These are phyloP conservation scores for Teratosphaeria viscida DNA, from an alignment of 2,329 filamentous ascomycete species.

Conservation along the genomic window DNA sequence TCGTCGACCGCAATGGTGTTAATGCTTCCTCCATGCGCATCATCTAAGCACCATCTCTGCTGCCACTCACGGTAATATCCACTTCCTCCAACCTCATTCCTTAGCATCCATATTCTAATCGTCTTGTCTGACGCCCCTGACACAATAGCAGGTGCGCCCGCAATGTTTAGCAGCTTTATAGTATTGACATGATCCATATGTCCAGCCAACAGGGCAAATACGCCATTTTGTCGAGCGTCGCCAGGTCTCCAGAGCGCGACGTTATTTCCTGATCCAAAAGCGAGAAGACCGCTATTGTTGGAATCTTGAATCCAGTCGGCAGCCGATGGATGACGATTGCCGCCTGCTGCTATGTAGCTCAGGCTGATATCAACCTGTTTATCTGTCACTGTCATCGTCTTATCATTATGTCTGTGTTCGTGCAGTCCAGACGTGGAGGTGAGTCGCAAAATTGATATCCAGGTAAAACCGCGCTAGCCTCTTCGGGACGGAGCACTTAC, in stretches of 20 bases:
- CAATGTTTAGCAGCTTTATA: constrained; percentile 53
- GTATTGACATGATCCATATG: constrained; percentile 75
- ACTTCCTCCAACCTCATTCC: constrained; percentile 10
- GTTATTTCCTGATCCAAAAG: constrained; percentile 81
- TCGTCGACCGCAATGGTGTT: constrained; percentile 47
- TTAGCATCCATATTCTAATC: constrained; percentile 51
- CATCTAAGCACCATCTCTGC: constrained; percentile 37
- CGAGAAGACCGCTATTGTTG: constrained; percentile 52
- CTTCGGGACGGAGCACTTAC: neutral
- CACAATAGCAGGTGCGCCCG: constrained; percentile 49
- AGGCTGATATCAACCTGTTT: constrained; percentile 5
- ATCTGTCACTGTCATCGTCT: neutral
- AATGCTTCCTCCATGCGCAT: constrained; percentile 62
- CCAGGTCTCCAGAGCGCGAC: constrained; percentile 77
- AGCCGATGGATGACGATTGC: constrained; percentile 79
- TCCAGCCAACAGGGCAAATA: constrained; percentile 58
- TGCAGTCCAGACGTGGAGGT: neutral
- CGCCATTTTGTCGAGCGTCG: constrained; percentile 43
- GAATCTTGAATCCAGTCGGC: constrained; percentile 67
- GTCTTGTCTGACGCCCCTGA: constrained; percentile 74
- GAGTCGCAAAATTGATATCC: neutral
- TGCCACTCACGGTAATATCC: constrained; percentile 25
- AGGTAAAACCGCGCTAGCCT: neutral
- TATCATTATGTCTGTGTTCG: neutral
- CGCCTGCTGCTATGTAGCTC: constrained; percentile 61